Base-by-base conservation (phyloP, 2,329 filamentous ascomycete genomes). In the Claviceps lovelessii region DNA sequence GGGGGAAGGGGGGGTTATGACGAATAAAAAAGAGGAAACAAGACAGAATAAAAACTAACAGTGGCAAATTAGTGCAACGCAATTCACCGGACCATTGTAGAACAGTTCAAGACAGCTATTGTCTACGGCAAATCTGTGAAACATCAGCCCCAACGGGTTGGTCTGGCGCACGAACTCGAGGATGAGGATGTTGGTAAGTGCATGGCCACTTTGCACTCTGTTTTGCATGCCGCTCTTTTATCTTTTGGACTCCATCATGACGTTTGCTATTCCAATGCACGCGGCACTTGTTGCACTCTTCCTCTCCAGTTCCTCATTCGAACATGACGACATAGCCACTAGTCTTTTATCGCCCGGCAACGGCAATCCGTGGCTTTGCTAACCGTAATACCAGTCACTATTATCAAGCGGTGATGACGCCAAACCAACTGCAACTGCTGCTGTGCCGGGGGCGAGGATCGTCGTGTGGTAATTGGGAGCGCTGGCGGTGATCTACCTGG, bases 51-150 rank as follows among this genome's bases (percentile, higher is more conserved):
- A 53, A 39, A 48, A 46, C 42, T 52, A 33, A 52, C 54, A 49
- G 39, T 58, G 66, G 58, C 70, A 71, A 75, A 52, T 56, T 66
- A 95, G 90, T 98, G 93, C 73, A 95, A 96, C 73, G 81, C 88
- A 61, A 98, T 98, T 68, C 93, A 98, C 73, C 89, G 93, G 69
- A 94, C 83, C 55, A 97, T 98, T 67, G 79, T 93, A 55, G 93
- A 98, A 63, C 85, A 95, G 63, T 98, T 98, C 78, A 94, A 91
- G 72, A 82, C 85, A 58, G 93, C 93, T 54, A 85, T 98, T 67
- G 93, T 98, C 46, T 98, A 97, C 70, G 93, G 93, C 62, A 93
- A 91, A 69, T 96, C 90, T 55, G 91, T 97, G 62, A 97, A 97
- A 78, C 93, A 98, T 74, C 93, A 97, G 73, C 93, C 93, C 60